A percentile compares a stretch with the other conserved stretches of the same genome.
Conservation (phyloP, 2,329 filamentous ascomycete genomes). For the Aspergillus pseudoglaucus region DNA sequence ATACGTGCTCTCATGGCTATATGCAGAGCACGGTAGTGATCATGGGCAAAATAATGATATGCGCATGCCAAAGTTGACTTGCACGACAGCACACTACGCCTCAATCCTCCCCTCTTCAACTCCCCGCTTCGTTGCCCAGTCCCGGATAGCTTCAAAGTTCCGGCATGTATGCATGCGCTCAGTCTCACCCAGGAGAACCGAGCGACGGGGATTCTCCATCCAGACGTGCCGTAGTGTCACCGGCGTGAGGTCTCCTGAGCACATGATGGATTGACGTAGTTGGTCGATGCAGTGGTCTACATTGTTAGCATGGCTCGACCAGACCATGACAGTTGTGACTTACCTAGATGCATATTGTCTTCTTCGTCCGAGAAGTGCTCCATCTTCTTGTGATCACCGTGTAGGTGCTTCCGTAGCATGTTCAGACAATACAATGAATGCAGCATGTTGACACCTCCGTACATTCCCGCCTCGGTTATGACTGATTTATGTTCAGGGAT, state of each 20-base stretch:
- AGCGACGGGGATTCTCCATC: background rate
- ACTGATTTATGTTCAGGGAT: background rate
- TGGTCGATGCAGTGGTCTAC: background rate
- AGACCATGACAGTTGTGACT: background rate
- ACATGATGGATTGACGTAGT: background rate
- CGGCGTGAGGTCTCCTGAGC: background rate
- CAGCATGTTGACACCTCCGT: background rate
- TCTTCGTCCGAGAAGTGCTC: background rate
- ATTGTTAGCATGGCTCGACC: background rate
- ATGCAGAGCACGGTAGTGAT: no score
- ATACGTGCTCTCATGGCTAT: no score
- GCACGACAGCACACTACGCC: background rate
- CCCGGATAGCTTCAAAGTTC: background rate
- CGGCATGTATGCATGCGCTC: slow-evolving; percentile 1
- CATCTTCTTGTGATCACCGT: background rate
- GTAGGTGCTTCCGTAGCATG: background rate
- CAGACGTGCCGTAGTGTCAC: background rate
- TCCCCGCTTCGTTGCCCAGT: background rate
- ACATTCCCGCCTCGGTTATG: background rate
- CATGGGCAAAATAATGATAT: no score
- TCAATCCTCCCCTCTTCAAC: background rate
- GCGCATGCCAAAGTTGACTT: no score
- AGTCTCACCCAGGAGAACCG: background rate
- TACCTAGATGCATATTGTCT: background rate
- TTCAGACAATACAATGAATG: background rate